Percentiles rank a stretch among this genome's conserved stretches.
phyloP scores from a whole-genome alignment of 116 monocot species.

The Cymodocea nodosa region DNA sequence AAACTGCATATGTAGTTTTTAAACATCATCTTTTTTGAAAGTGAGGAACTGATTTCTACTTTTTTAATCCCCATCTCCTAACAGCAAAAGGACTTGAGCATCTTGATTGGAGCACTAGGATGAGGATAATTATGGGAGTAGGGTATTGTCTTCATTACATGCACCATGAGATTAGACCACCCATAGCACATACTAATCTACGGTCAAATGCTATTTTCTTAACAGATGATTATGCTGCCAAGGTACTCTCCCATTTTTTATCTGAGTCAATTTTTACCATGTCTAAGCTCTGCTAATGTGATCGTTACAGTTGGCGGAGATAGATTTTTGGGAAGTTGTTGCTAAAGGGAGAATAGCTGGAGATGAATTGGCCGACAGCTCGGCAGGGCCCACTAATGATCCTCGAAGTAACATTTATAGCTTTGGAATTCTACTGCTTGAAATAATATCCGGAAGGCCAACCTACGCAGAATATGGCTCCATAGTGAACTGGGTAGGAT shows the following conservation, averaged over 20 bases:
- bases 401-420: conserved; percentile 45
- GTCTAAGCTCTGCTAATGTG: neutral
- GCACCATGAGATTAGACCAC: conserved; percentile 64
- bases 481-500: conserved; percentile 57
- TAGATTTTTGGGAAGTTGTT: conserved; percentile 50
- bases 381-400: conserved; percentile 12
- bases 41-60: neutral
- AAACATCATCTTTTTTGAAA: neutral
- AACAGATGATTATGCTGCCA: conserved; percentile 86
- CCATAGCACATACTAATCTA: conserved; percentile 41
- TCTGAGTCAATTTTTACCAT: neutral
- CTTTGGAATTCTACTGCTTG: conserved; percentile 66
- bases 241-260: conserved; percentile 27
- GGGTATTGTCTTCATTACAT: conserved; percentile 80
- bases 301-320: conserved; percentile 35
- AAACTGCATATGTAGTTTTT: neutral
- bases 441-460: conserved; percentile 67
- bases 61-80: neutral
- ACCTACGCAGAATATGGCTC: conserved; percentile 44
- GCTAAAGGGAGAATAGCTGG: conserved; percentile 14
- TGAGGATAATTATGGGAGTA: conserved; percentile 94
- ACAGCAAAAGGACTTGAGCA: conserved; percentile 74
- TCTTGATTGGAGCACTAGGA: conserved; percentile 74
- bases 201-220: conserved; percentile 42
- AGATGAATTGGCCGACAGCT: conserved; percentile 16